Evolutionary conservation across 495 filamentous ascomycete species (phyloP), one percentile per base, ranked within the genome.

Genomic region (Talaromyces nanjingensis): DNA sequence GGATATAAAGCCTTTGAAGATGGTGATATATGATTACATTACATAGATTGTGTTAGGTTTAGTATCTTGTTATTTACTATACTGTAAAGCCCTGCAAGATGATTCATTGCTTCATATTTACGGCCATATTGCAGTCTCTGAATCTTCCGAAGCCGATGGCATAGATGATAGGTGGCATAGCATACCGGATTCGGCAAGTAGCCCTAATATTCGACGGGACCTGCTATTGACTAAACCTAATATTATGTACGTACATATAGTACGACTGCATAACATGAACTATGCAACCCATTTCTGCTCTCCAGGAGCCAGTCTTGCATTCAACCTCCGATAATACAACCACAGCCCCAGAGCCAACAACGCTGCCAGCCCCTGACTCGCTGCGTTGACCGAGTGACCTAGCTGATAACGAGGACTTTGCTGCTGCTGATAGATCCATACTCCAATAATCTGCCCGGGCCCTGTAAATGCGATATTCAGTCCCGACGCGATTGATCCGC

Each of bases 381-480:
- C 53, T 22, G 53, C 53, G 11, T 56, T 56, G 20, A 56, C 53
- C 11, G 20, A n/a, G 25, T 56, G 53, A 22, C 53, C 53, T 6
- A 27, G 20, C 22, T 56, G 53, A 56, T 56, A 56, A 3, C 53
- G 53, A 55, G 52, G 52, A 20, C 18, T 27, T 24, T n/a, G 18
- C 12, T 55, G 52, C 18, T 27, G 18, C 20, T 12, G 24, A 60
- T 60, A 60, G 27, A 60, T 60, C 57, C 57, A 60, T 22, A 42
- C 34, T 4, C 57, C 57, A 18, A 60, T 34, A 31, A 60, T 60
- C 27, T 60, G 57, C 1, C 57, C 57, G n/a, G 57, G 57, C 9
- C 29, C 27, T n/a, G 22, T 34, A 27, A 42, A 34, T 14, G 34
- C 34, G 22, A 34, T 60, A 34, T 34, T 34, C 3, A 60, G 6